These are phyloP conservation scores for Mycena epipterygia DNA, from an alignment of 768 basidiomycete genomes.

Conservation along the genomic window DNA sequence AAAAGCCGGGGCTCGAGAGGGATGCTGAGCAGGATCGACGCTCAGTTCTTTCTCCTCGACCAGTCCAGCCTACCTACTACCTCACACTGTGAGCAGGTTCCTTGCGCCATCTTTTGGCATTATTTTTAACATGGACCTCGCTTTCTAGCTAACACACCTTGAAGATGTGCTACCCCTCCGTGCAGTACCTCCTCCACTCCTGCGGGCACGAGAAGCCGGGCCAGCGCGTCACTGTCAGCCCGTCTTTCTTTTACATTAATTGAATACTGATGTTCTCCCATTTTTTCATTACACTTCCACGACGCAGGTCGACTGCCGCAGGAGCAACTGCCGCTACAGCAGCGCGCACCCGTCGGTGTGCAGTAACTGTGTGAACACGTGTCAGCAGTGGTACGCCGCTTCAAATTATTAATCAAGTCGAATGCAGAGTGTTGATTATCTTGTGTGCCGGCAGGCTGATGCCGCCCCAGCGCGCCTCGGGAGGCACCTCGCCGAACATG, in stretches of 20 bases:
- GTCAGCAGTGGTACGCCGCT: slow-evolving; percentile 54
- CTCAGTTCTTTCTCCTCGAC: too few species aligned
- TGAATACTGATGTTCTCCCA: neutral
- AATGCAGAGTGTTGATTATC: neutral
- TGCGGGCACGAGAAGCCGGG: slow-evolving; percentile 54
- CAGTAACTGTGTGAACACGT: slow-evolving; percentile 52
- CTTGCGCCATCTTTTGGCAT: too few species aligned
- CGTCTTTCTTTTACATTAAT: slow-evolving; percentile 21
- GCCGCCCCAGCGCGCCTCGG: neutral
- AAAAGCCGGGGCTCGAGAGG: too few species aligned
- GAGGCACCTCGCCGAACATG: neutral
- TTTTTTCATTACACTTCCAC: neutral
- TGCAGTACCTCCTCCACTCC: slow-evolving; percentile 50
- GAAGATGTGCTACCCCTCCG: slow-evolving; percentile 60
- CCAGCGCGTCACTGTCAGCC: slow-evolving; percentile 31
- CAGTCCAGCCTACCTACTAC: too few species aligned
- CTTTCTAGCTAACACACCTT: neutral
- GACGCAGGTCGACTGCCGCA: slow-evolving; percentile 58
- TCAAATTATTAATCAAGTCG: too few species aligned
- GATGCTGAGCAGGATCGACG: too few species aligned
- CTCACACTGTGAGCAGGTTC: neutral
- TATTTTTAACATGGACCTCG: too few species aligned
- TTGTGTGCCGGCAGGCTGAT: slow-evolving; percentile 3
- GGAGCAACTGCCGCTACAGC: slow-evolving; percentile 59
- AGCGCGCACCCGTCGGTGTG: slow-evolving; percentile 50